Base-by-base conservation (phyloP, 305 asterid genomes). In the Fraxinus albicans region DNA sequence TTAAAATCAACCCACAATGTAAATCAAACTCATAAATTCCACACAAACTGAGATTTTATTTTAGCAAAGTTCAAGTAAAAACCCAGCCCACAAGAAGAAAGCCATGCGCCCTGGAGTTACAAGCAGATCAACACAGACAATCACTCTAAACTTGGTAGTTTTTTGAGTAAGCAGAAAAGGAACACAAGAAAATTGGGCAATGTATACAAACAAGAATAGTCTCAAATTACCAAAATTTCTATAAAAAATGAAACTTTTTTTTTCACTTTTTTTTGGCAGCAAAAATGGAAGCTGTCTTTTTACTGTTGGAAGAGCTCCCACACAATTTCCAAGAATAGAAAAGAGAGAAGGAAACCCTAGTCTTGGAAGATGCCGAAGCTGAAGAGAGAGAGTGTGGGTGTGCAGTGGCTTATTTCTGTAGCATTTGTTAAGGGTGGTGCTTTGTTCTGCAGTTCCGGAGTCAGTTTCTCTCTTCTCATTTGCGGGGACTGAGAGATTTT, bases 391-490 rank as follows among this genome's bases (percentile, higher is more conserved):
- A 77, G 81, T 3, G 82, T 13, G 15, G 8, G 65, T 6, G 40
- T 27, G 25, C 67, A 75, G 47, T 60, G 58, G 79, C 50, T 35
- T 12, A 19, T 34, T 76, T 77, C 76, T 31, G 79, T 73, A 47
- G 78, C 21, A 73, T 34, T 76, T 69, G 38, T 69, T 69, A 29
- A 27, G n/a, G 17, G 55, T 79, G 79, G 38, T 82, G 75, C 77
- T 47, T 25, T 58, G 35, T 3, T 33, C 35, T 35, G 74, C 87
- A 81, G 84, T 83, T 87, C 88, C 88, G 87, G 67, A 81, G 86
- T 79, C 77, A 67, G 36, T 23, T 69, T 31, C 83, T 69, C 77
- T 73, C 73, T 78, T 58, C 33, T 58, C 73, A 23, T 8, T 77
- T 8, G 36, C 38, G 40, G 75, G 8, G 36, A 13, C 29, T 1